Evolutionary conservation across 371 early-diverging fungal genomes (phyloP).

Genomic region (Mucor piriformis): DNA sequence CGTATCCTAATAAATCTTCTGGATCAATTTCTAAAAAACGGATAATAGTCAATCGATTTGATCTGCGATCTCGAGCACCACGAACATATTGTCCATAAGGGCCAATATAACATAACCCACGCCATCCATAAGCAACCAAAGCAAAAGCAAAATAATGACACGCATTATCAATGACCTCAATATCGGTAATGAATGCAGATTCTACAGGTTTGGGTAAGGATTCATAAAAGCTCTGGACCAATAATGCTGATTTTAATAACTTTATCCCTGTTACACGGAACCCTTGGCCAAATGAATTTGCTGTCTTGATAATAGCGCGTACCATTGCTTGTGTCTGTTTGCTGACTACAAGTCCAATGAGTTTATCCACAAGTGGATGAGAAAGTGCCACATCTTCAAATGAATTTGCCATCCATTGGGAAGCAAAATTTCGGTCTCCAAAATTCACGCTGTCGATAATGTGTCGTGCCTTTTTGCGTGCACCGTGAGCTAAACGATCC

Average conservation of each 20-base stretch:
- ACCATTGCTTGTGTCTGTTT: constrained; percentile 43
- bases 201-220: constrained; percentile 1
- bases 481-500: constrained; percentile 11
- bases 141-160: constrained; percentile 27
- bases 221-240: constrained; percentile 54
- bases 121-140: constrained; percentile 41
- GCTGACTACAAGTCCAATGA: constrained; percentile 44
- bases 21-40: constrained; percentile 66
- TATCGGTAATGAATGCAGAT: constrained; percentile 10
- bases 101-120: constrained; percentile 43
- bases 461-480: constrained; percentile 29
- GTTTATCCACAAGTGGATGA: constrained; percentile 39
- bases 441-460: constrained; percentile 48
- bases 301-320: constrained; percentile 43
- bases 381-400: constrained; percentile 48
- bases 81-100: constrained; percentile 41
- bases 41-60: constrained; percentile 69
- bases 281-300: constrained; percentile 67
- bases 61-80: constrained; percentile 40
- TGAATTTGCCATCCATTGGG: constrained; percentile 47
- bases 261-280: constrained; percentile 68
- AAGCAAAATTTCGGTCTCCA: constrained; percentile 45
- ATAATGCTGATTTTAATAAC: constrained; percentile 60
- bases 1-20: constrained; percentile 76
- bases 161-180: constrained; percentile 14